Percentiles rank a stretch among this genome's conserved stretches.
phyloP scores from a whole-genome alignment of 2,329 filamentous ascomycete genomes.

The Xylaria arbuscula region DNA sequence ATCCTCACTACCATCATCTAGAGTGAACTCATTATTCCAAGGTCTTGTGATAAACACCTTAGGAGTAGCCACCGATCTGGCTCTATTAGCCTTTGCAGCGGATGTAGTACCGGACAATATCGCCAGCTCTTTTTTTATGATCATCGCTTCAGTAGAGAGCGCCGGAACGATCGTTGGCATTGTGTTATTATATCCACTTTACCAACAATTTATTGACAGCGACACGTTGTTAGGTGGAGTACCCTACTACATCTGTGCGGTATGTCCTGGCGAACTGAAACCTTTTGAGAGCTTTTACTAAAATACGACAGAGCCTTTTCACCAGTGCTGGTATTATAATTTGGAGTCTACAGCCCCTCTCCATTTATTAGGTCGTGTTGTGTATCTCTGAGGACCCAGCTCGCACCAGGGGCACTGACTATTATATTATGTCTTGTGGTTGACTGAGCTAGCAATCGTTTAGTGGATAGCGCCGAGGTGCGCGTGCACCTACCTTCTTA shows the following conservation, averaged over 20 bases:
- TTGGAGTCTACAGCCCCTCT: conserved; percentile 4
- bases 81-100: conserved; percentile 23
- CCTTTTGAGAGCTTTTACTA: background rate
- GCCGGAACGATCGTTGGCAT: conserved; percentile 23
- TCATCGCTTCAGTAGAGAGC: conserved; percentile 25
- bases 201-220: conserved; percentile 17
- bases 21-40: background rate
- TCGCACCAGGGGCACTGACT: too few relatives aligned
- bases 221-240: conserved; percentile 21
- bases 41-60: conserved; percentile 29
- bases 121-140: conserved; percentile 18
- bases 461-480: too few relatives aligned
- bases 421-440: too few relatives aligned
- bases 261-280: conserved; percentile 1
- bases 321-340: background rate
- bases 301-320: conserved; percentile 14
- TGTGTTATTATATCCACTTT: conserved; percentile 21
- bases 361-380: too few relatives aligned
- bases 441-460: too few relatives aligned
- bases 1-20: too few relatives aligned
- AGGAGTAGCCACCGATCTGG: conserved; percentile 26
- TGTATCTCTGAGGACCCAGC: too few relatives aligned
- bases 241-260: conserved; percentile 28
- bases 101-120: conserved; percentile 11
- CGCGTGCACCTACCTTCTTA: too few relatives aligned